Evolutionary conservation across 306 rosid species (phyloP).

Genomic region (Lathyrus sativus): DNA sequence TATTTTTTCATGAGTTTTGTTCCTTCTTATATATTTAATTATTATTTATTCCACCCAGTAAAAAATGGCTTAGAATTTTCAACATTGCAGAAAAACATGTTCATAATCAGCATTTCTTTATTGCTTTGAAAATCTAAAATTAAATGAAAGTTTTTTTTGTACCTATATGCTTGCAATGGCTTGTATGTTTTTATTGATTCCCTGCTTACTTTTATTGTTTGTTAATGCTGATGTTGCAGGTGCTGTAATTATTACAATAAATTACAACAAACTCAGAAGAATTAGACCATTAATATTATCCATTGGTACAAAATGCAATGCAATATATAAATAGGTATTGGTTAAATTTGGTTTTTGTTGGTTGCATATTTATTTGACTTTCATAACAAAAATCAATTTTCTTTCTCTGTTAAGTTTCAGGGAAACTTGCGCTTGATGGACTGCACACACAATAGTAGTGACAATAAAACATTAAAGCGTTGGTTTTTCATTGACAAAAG

Average conservation of each 20-base stretch:
- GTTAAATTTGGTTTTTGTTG: not conserved
- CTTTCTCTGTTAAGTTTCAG: constrained; percentile 44
- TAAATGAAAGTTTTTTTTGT: no score
- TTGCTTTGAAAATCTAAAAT: no score
- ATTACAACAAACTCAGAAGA: constrained; percentile 17
- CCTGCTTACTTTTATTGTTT: not conserved
- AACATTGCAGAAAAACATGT: no score
- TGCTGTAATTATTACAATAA: constrained; percentile 12
- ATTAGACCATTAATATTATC: not conserved
- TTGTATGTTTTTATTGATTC: no score
- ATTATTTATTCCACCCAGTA: no score
- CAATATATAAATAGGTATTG: constrained; percentile 37
- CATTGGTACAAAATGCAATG: constrained; percentile 25
- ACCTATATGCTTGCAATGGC: no score
- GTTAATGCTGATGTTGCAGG: constrained; percentile 22
- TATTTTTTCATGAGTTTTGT: no score
- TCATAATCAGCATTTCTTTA: no score
- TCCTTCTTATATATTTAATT: no score
- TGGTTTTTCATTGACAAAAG: constrained; percentile 95
- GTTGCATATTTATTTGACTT: not conserved
- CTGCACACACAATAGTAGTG: constrained; percentile 67
- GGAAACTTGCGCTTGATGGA: constrained; percentile 73
- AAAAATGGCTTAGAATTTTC: no score
- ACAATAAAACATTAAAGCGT: constrained; percentile 80
- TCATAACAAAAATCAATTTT: constrained; percentile 10